Conservation (phyloP, 306 rosid species). For the Quercus alba region DNA sequence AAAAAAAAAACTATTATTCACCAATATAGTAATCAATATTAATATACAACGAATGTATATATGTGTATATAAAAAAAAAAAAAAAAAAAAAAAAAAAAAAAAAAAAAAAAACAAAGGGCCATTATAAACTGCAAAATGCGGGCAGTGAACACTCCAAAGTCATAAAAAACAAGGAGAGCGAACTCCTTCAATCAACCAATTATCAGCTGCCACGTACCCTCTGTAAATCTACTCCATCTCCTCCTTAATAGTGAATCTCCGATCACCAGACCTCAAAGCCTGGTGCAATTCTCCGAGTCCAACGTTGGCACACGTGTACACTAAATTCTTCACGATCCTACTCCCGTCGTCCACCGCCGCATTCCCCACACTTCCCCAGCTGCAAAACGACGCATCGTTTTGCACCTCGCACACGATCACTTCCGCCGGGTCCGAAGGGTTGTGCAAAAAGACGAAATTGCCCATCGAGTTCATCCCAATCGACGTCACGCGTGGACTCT, state of each 20-base stretch:
- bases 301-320: conserved; percentile 48
- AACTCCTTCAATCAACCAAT: not conserved
- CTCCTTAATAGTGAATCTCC: conserved; percentile 18
- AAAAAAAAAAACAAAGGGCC: too few relatives aligned
- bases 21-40: too few relatives aligned
- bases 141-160: too few relatives aligned
- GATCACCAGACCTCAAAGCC: conserved; percentile 9
- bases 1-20: too few relatives aligned
- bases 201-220: not conserved
- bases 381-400: conserved; percentile 18
- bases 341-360: conserved; percentile 20
- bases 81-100: rapidly evolving
- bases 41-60: too few relatives aligned
- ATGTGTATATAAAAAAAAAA: too few relatives aligned
- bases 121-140: too few relatives aligned
- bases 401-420: conserved; percentile 45
- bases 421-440: conserved; percentile 30
- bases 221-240: too few relatives aligned
- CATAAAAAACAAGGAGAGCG: not conserved
- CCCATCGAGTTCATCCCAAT: conserved; percentile 40
- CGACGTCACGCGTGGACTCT: conserved; percentile 34
- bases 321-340: conserved; percentile 32
- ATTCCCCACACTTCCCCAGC: conserved; percentile 50
- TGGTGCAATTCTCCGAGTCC: conserved; percentile 39
- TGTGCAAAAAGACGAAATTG: conserved; percentile 40